Conservation (phyloP, 2,329 filamentous ascomycete genomes). For the Cercospora sp. region DNA sequence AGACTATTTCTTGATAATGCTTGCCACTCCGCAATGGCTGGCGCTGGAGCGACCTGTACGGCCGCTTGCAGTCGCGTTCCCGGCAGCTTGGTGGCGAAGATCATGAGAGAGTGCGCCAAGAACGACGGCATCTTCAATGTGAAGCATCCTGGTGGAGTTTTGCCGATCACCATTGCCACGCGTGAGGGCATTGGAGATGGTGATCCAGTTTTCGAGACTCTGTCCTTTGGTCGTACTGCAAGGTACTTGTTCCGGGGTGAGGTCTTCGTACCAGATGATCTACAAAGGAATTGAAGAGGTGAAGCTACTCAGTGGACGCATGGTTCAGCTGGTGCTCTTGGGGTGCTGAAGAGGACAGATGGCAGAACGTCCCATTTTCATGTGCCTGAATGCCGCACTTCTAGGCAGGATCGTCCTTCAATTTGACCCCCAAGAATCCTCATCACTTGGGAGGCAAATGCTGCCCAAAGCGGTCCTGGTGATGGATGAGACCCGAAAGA, state of each 20-base stretch:
- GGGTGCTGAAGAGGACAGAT: background rate
- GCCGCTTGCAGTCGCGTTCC: constrained; percentile 20
- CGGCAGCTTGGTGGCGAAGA: constrained; percentile 18
- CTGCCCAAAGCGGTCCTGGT: background rate
- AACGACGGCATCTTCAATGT: constrained; percentile 19
- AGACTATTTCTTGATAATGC: constrained; percentile 24
- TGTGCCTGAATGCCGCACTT: background rate
- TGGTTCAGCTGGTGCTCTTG: background rate
- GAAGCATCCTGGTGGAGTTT: constrained; percentile 19
- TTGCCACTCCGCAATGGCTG: constrained; percentile 26
- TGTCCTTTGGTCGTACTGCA: constrained; percentile 21
- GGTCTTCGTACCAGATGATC: constrained; percentile 19
- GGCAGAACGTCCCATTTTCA: background rate
- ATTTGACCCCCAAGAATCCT: background rate
- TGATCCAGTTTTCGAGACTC: constrained; percentile 19
- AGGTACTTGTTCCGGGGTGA: constrained; percentile 22
- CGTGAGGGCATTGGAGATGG: constrained; percentile 2
- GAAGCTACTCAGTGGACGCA: background rate
- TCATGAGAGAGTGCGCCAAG: constrained; percentile 12
- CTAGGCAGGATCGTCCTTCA: too few relatives aligned
- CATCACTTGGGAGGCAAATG: background rate
- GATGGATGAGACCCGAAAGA: background rate
- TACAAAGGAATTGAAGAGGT: constrained; percentile 11
- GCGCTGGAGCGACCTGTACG: constrained; percentile 24
- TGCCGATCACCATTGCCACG: constrained; percentile 22